A percentile compares a stretch with the other conserved stretches of the same genome.
phyloP scores from a whole-genome alignment of 805 yeast species.

The Yarrowia bubula region DNA sequence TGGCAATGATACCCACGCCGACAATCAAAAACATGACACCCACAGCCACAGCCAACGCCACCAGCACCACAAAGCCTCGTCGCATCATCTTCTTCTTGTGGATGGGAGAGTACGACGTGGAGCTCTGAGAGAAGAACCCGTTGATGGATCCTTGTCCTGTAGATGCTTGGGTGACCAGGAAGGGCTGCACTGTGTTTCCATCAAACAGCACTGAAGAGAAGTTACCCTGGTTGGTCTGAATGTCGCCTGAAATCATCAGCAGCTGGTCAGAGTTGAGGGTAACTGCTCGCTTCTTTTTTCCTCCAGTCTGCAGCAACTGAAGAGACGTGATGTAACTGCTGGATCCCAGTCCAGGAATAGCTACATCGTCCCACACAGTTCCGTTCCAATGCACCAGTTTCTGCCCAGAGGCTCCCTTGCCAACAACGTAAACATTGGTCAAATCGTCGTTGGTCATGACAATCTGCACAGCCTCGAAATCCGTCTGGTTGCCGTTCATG shows the following conservation, averaged over 20 bases:
- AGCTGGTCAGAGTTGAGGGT: not conserved
- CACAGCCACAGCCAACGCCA: slow-evolving; percentile 65
- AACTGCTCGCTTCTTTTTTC: slow-evolving; percentile 1
- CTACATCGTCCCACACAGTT: slow-evolving; percentile 2
- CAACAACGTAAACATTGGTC: slow-evolving; percentile 10
- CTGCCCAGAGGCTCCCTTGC: not conserved
- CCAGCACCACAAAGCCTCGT: slow-evolving; percentile 65
- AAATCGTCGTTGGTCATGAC: slow-evolving; percentile 16
- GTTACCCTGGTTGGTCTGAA: slow-evolving; percentile 46
- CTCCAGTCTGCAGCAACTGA: slow-evolving; percentile 16
- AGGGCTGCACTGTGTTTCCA: slow-evolving; percentile 67
- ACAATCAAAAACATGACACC: slow-evolving; percentile 48
- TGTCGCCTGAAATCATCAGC: slow-evolving; percentile 18
- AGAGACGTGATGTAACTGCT: not conserved
- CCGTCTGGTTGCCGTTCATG: slow-evolving; percentile 12
- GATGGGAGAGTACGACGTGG: slow-evolving; percentile 31
- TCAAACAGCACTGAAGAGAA: slow-evolving; percentile 64
- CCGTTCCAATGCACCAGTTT: slow-evolving; percentile 21
- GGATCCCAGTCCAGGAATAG: slow-evolving; percentile 3
- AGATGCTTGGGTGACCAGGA: slow-evolving; percentile 44
- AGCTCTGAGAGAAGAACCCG: slow-evolving; percentile 37
- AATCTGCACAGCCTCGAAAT: slow-evolving; percentile 14
- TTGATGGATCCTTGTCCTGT: slow-evolving; percentile 35
- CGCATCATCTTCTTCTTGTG: slow-evolving; percentile 38
- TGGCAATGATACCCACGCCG: slow-evolving; percentile 45